phyloP scores from a whole-genome alignment of 371 early-diverging fungal species.

The Umbelopsis sp. region DNA sequence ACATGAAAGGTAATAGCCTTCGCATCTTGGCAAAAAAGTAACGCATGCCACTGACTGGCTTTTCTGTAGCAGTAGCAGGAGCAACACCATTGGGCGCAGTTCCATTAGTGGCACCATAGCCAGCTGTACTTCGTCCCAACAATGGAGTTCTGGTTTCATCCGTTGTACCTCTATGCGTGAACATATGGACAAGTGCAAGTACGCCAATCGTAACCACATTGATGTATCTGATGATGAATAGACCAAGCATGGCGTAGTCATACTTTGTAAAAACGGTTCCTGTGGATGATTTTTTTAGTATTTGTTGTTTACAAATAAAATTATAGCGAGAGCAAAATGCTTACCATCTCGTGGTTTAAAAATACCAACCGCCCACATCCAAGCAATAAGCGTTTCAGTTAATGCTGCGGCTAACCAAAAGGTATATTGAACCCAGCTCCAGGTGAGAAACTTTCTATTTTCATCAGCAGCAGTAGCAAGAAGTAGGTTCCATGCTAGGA shows the following conservation, averaged over 20 bases:
- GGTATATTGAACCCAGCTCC: conserved; percentile 51
- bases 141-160: conserved; percentile 23
- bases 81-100: conserved; percentile 16
- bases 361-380: conserved; percentile 45
- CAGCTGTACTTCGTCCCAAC: conserved; percentile 17
- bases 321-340: neutral
- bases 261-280: conserved; percentile 38
- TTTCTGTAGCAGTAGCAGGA: conserved; percentile 18
- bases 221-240: conserved; percentile 39
- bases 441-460: conserved; percentile 40
- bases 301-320: too few species aligned
- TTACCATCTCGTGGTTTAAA: conserved; percentile 42
- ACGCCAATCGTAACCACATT: conserved; percentile 26
- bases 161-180: conserved; percentile 21
- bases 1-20: conserved; percentile 80
- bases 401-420: conserved; percentile 40
- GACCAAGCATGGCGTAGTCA: conserved; percentile 30
- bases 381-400: conserved; percentile 40
- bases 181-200: conserved; percentile 33
- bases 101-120: conserved; percentile 26
- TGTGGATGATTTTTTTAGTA: conserved; percentile 7
- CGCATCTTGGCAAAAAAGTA: conserved; percentile 60
- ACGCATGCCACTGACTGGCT: conserved; percentile 40
- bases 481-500: conserved; percentile 42
- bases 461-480: conserved; percentile 35